These are phyloP conservation scores for Nakataea oryzae DNA, from an alignment of 2,329 filamentous ascomycete genomes.

Conservation along the genomic window DNA sequence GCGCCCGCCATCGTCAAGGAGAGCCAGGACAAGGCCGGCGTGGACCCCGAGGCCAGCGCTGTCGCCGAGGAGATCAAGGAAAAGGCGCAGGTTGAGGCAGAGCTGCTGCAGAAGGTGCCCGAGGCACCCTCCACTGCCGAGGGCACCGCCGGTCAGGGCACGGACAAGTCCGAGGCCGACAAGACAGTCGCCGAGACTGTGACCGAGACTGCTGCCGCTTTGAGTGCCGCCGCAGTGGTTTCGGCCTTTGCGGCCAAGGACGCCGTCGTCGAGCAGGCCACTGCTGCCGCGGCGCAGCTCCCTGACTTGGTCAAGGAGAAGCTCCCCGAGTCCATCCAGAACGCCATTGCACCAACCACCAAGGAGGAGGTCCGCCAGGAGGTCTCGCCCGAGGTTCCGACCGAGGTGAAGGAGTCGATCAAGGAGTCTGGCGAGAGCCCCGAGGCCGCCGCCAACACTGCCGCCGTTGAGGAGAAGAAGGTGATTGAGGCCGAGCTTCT, in stretches of 20 bases:
- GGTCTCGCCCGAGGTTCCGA: conserved; percentile 40
- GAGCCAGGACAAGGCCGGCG: conserved; percentile 57
- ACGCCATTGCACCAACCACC: conserved; percentile 30
- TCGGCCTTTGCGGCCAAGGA: conserved; percentile 25
- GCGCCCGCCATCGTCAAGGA: conserved; percentile 58
- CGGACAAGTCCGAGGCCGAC: conserved; percentile 39
- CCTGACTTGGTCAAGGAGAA: conserved; percentile 42
- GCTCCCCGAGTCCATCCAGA: conserved; percentile 38
- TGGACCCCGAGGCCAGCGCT: conserved; percentile 57
- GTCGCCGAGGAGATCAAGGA: conserved; percentile 55
- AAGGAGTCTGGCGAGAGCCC: conserved; percentile 48
- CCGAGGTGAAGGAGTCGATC: conserved; percentile 47
- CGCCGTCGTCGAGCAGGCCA: conserved; percentile 23
- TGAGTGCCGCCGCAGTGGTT: conserved; percentile 14
- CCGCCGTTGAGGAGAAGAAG: conserved; percentile 66
- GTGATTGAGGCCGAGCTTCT: conserved; percentile 65
- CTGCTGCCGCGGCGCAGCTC: conserved; percentile 33
- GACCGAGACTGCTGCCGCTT: conserved; percentile 27
- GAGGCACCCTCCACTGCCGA: conserved; percentile 48
- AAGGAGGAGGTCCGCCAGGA: conserved; percentile 32
- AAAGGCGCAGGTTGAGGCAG: conserved; percentile 61
- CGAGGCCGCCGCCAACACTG: conserved; percentile 60
- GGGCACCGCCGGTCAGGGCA: conserved; percentile 39
- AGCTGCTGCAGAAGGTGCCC: conserved; percentile 58
- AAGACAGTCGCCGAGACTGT: conserved; percentile 29